phyloP scores from a whole-genome alignment of 768 basidiomycete genomes.

The Crassisporium funariophilum region DNA sequence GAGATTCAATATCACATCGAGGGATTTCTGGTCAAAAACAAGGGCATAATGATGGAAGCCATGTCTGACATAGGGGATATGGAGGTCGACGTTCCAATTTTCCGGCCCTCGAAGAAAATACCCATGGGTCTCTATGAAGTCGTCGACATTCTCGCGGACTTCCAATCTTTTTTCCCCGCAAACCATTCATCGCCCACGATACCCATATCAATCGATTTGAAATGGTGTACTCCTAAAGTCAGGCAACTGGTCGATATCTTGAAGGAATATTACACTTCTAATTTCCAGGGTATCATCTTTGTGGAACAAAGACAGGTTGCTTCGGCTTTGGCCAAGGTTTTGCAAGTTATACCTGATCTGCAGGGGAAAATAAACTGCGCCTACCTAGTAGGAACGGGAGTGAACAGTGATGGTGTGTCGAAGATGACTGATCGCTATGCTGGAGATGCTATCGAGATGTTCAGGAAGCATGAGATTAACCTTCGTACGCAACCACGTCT shows the following conservation, averaged over 20 bases:
- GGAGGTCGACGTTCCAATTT: conserved; percentile 15
- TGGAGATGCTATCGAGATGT: conserved; percentile 62
- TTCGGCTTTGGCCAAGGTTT: conserved; percentile 61
- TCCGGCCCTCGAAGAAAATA: conserved; percentile 23
- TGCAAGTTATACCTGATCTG: conserved; percentile 62
- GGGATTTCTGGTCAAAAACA: conserved; percentile 34
- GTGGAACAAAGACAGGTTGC: conserved; percentile 86
- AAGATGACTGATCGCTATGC: conserved; percentile 45
- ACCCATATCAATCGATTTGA: conserved; percentile 46
- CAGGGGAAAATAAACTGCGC: conserved; percentile 58
- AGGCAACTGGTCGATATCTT: conserved; percentile 63
- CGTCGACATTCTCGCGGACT: conserved; percentile 44
- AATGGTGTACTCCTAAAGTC: conserved; percentile 78
- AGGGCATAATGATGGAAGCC: conserved; percentile 9
- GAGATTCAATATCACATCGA: conserved; percentile 57
- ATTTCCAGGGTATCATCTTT: conserved; percentile 84
- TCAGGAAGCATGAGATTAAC: conserved; percentile 67
- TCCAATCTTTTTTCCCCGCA: conserved; percentile 50
- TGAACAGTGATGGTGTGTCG: conserved; percentile 42
- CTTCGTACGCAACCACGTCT: conserved; percentile 47
- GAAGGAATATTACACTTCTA: conserved; percentile 48
- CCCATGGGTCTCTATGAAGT: conserved; percentile 39
- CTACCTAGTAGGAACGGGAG: conserved; percentile 73
- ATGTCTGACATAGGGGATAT: conserved; percentile 17
- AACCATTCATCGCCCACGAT: conserved; percentile 29